Conservation (phyloP, 176 grass and related monocot genomes). For the Musa schizocarpa region DNA sequence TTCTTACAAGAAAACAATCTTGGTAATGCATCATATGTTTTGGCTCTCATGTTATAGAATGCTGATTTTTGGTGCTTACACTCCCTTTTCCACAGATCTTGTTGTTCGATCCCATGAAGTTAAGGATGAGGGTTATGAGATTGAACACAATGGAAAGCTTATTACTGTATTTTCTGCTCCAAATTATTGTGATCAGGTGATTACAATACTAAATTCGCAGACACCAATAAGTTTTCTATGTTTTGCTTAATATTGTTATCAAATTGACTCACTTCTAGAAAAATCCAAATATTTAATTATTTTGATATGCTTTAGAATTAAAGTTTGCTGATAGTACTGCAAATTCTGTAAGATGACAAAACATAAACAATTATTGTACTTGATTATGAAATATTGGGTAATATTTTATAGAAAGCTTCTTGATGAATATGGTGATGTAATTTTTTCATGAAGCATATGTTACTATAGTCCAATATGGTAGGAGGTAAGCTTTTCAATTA, state of each 20-base stretch:
- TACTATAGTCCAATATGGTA: too few species aligned
- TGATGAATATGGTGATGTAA: too few species aligned
- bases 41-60: background rate
- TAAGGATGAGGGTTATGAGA: slow-evolving; percentile 86
- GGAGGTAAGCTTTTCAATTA: too few species aligned
- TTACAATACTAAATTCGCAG: too few species aligned
- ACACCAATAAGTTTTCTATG: background rate
- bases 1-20: slow-evolving; percentile 28
- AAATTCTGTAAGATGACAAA: too few species aligned
- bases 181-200: slow-evolving; percentile 87
- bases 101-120: slow-evolving; percentile 88
- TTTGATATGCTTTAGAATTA: too few species aligned
- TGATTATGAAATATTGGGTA: too few species aligned
- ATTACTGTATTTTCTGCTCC: slow-evolving; percentile 87
- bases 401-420: too few species aligned
- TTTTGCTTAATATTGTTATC: background rate
- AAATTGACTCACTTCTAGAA: background rate
- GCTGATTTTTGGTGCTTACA: background rate
- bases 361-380: too few species aligned
- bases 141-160: slow-evolving; percentile 78
- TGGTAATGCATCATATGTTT: slow-evolving; percentile 6
- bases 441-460: too few species aligned
- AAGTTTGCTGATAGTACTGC: too few species aligned
- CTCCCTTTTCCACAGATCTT: slow-evolving; percentile 44
- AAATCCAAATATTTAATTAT: too few species aligned